A percentile compares a stretch with the other conserved stretches of the same genome.
phyloP scores from a whole-genome alignment of 148 eudicot genomes.

The Vaccinium vitisidaea region DNA sequence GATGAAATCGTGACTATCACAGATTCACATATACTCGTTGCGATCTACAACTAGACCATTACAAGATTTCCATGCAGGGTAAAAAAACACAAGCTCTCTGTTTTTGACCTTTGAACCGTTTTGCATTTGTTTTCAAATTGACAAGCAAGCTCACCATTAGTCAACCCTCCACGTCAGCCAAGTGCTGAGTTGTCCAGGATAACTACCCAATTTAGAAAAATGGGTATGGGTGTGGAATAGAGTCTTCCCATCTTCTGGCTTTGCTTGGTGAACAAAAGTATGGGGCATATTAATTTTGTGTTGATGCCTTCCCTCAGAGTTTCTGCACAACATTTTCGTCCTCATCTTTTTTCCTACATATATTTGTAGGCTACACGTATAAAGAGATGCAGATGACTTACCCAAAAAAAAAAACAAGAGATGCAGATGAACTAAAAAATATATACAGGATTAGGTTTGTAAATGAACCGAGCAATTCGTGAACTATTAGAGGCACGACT shows the following conservation, averaged over 20 bases:
- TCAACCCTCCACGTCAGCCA: conserved; percentile 5
- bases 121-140: background rate
- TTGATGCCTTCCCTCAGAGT: conserved; percentile 1
- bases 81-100: background rate
- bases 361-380: background rate
- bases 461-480: no score
- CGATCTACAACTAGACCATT: background rate
- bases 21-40: no score
- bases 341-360: background rate
- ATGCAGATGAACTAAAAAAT: no score
- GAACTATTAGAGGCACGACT: no score
- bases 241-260: conserved; percentile 5
- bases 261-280: background rate
- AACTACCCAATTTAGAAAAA: background rate
- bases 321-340: conserved; percentile 8
- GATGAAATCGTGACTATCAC: background rate
- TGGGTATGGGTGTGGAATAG: conserved; percentile 11
- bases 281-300: conserved; percentile 26
- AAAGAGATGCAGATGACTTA: no score
- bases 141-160: background rate
- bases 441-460: no score
- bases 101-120: background rate
- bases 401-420: no score
- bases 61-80: background rate
- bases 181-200: conserved; percentile 6